phyloP scores from a whole-genome alignment of 352 stramenopile genomes.

The Phytophthora pseudosyringae region DNA sequence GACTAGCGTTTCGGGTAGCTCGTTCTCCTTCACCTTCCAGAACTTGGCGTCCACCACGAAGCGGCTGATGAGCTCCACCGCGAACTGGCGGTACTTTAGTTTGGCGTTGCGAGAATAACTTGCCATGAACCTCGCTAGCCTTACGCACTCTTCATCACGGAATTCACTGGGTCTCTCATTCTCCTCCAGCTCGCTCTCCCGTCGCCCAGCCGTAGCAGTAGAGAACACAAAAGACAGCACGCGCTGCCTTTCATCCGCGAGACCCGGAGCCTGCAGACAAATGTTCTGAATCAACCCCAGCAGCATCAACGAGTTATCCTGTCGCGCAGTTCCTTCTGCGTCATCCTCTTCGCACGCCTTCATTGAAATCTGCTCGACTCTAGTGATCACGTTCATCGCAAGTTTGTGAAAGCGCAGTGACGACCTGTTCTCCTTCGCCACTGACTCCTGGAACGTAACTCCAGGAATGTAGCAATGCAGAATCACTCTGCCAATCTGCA shows the following conservation, averaged over 20 bases:
- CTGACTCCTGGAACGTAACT: constrained; percentile 69
- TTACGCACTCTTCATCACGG: constrained; percentile 60
- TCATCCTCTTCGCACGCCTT: constrained; percentile 36
- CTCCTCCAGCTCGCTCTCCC: constrained; percentile 17
- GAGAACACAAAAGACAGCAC: constrained; percentile 68
- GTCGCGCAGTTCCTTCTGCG: constrained; percentile 37
- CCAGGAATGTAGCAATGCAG: constrained; percentile 80
- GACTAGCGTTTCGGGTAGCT: constrained; percentile 41
- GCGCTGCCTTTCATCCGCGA: constrained; percentile 71
- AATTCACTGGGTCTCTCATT: constrained; percentile 31
- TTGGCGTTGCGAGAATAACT: constrained; percentile 82
- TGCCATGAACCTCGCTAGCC: constrained; percentile 67
- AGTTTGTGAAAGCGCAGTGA: constrained; percentile 75
- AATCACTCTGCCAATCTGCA: constrained; percentile 63
- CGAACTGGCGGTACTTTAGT: constrained; percentile 83
- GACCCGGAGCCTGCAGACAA: constrained; percentile 75
- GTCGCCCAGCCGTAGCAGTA: constrained; percentile 34
- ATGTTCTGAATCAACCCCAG: constrained; percentile 79
- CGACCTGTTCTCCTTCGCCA: constrained; percentile 55
- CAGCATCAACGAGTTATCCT: constrained; percentile 51
- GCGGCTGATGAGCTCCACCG: constrained; percentile 74
- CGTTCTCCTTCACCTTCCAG: constrained; percentile 56
- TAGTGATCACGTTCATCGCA: constrained; percentile 54
- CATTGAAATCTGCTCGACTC: constrained; percentile 36
- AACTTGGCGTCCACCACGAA: constrained; percentile 65